phyloP scores from a whole-genome alignment of 148 eudicot species.

The Camellia sinensis region DNA sequence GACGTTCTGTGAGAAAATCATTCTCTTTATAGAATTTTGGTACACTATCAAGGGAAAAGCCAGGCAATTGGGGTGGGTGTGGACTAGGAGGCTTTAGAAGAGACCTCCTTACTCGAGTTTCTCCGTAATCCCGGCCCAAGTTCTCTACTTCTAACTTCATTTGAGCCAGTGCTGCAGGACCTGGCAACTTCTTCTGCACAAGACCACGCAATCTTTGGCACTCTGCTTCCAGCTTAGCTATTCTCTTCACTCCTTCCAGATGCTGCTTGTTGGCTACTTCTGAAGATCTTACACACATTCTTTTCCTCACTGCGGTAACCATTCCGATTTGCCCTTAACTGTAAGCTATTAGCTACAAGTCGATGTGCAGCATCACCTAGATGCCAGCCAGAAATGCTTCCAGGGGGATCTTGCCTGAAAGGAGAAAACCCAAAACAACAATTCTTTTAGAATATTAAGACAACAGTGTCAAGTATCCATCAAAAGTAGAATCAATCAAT shows the following conservation, averaged over 20 bases:
- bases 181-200: conserved; percentile 91
- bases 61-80: conserved; percentile 58
- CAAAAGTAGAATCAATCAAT: no score
- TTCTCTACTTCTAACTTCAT: conserved; percentile 96
- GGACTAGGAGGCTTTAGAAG: conserved; percentile 69
- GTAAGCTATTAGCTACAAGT: no score
- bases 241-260: conserved; percentile 85
- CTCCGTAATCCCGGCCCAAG: conserved; percentile 82
- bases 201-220: conserved; percentile 95
- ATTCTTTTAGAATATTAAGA: no score
- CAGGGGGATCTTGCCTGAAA: no score
- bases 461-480: no score
- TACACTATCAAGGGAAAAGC: conserved; percentile 56
- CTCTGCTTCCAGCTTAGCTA: conserved; percentile 90
- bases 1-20: conserved; percentile 80
- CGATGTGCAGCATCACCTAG: no score
- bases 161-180: conserved; percentile 99
- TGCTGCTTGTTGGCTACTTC: conserved; percentile 93
- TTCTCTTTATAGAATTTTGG: conserved; percentile 80
- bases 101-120: conserved; percentile 62
- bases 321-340: no score
- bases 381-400: no score
- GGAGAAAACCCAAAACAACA: no score
- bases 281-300: conserved; percentile 83
- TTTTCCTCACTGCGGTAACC: conserved; percentile 97